These are phyloP conservation scores for Chloris gayana DNA, from an alignment of 176 grass and related monocot genomes.

Conservation along the genomic window DNA sequence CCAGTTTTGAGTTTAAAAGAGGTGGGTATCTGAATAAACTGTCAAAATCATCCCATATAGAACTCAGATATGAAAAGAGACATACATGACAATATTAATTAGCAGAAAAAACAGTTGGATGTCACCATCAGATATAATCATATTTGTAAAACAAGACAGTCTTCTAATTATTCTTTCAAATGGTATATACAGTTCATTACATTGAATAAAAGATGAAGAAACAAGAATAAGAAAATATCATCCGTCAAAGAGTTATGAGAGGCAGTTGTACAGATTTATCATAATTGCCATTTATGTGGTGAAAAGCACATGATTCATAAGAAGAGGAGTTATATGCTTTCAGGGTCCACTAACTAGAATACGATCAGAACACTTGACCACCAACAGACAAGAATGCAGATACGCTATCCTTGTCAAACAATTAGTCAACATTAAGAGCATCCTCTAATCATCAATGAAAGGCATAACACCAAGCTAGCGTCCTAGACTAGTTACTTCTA, in stretches of 20 bases:
- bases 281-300: constrained; percentile 8
- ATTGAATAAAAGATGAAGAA: constrained; percentile 7
- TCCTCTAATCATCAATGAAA: constrained; percentile 17
- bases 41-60: not conserved
- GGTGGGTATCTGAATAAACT: not conserved
- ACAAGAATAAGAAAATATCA: not conserved
- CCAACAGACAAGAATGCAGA: constrained; percentile 35
- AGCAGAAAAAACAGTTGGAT: constrained; percentile 53
- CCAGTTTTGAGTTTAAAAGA: not conserved
- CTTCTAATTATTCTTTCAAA: constrained; percentile 17
- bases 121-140: constrained; percentile 36
- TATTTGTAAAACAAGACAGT: constrained; percentile 20
- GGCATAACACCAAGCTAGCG: not conserved
- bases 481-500: not conserved
- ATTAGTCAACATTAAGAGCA: constrained; percentile 19
- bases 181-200: constrained; percentile 1
- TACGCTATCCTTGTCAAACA: constrained; percentile 20
- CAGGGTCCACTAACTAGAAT: not conserved
- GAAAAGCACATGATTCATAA: not conserved
- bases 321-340: not conserved
- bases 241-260: constrained; percentile 18
- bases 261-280: not conserved
- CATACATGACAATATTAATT: constrained; percentile 26
- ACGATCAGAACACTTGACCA: constrained; percentile 26
- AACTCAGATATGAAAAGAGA: constrained; percentile 7